Conservation (phyloP, 139 green algal species). For the Zygnema cylindricum region DNA sequence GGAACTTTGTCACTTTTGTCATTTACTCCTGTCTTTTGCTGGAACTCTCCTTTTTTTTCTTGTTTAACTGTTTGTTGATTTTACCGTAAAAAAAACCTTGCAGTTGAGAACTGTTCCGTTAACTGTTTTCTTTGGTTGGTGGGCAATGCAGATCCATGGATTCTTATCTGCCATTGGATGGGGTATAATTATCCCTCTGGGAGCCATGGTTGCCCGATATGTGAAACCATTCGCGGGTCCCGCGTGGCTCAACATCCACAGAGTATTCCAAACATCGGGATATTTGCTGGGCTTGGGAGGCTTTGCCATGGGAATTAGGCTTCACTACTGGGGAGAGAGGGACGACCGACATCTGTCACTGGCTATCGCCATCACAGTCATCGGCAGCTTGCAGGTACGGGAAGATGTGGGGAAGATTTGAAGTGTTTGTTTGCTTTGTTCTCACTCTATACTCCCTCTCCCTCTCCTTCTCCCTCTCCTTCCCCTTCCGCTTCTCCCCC, state of each 20-base stretch:
- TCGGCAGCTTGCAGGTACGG: conserved; percentile 19
- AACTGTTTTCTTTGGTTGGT: background rate
- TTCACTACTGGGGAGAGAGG: background rate
- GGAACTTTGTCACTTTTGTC: no score
- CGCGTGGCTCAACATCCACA: conserved; percentile 25
- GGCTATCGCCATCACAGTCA: conserved; percentile 13
- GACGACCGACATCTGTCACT: conserved; percentile 10
- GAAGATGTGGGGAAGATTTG: no score
- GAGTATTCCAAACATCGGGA: background rate
- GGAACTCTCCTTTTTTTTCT: background rate
- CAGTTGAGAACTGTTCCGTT: background rate
- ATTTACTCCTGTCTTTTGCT: background rate
- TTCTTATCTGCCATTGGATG: background rate
- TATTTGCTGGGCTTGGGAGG: conserved; percentile 31
- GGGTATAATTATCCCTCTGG: conserved; percentile 9
- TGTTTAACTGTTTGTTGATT: background rate
- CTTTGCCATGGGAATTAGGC: conserved; percentile 5
- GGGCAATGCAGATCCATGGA: conserved; percentile 11
- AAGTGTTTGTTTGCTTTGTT: no score
- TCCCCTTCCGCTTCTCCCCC: no score
- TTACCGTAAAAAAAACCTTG: background rate
- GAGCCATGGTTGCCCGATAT: conserved; percentile 16
- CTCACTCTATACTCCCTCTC: background rate
- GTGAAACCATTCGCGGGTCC: background rate
- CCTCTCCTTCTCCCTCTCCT: background rate